Conservation (phyloP, 2,329 filamentous ascomycete genomes). For the Metarhizium robertsii region DNA sequence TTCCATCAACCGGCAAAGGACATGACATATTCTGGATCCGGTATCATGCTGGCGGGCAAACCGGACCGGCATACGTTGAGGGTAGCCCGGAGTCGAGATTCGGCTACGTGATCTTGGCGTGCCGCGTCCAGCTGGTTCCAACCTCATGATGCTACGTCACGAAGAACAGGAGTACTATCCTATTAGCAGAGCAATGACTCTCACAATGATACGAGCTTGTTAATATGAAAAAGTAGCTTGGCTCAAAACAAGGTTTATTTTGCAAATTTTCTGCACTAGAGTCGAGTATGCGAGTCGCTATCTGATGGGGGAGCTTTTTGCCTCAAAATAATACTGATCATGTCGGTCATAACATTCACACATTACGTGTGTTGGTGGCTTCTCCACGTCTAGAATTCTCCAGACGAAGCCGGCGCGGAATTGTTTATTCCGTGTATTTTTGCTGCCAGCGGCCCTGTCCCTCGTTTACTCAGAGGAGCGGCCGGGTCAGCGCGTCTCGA, state of each 20-base stretch:
- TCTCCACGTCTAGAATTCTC: not conserved
- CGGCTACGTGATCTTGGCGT: not conserved
- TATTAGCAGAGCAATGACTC: not conserved
- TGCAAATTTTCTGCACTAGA: not conserved
- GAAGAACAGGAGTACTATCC: not conserved
- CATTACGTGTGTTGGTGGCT: not conserved
- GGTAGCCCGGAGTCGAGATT: not conserved
- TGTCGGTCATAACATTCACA: slow-evolving; percentile 3
- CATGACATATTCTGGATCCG: not conserved
- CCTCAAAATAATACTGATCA: slow-evolving; percentile 1
- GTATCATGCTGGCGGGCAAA: not conserved
- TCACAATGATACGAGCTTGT: not conserved
- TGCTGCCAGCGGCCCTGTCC: too few species aligned
- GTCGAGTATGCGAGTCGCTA: slow-evolving; percentile 2
- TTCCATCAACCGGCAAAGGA: too few species aligned
- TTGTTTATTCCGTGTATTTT: not conserved
- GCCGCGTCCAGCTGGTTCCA: not conserved
- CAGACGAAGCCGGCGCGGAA: not conserved
- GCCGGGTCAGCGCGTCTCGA: slow-evolving; percentile 7
- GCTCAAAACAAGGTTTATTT: not conserved
- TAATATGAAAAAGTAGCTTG: not conserved
- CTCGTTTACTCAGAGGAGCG: not conserved
- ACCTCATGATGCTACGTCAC: not conserved
- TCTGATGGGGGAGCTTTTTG: slow-evolving; percentile 1
- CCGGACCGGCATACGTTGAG: too few species aligned